These are phyloP conservation scores for Penicillium alfredii DNA, from an alignment of 495 filamentous ascomycete genomes.

Conservation along the genomic window DNA sequence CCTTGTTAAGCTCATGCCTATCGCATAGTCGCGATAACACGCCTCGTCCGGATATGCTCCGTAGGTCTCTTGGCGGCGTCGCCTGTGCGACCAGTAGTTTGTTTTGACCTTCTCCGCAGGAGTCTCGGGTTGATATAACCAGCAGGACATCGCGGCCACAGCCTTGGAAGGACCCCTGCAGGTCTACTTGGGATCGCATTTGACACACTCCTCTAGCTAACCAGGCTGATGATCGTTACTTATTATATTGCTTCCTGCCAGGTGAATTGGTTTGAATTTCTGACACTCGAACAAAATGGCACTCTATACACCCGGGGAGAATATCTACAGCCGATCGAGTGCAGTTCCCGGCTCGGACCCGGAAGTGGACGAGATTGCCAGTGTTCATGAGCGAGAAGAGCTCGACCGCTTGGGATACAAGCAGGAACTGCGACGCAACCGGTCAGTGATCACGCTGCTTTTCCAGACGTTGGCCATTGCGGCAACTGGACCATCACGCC, in stretches of 20 bases:
- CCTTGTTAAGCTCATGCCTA: no score
- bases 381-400: constrained; percentile 13
- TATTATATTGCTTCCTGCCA: no score
- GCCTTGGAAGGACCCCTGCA: no score
- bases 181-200: no score
- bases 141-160: no score
- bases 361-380: no score
- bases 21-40: no score
- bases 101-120: not conserved
- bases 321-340: no score
- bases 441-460: constrained; percentile 31
- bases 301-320: not conserved
- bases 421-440: constrained; percentile 34
- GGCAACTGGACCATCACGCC: constrained; percentile 61
- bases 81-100: not conserved
- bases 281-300: not conserved
- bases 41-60: not conserved
- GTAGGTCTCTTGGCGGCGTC: not conserved
- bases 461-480: constrained; percentile 36
- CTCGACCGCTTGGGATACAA: constrained; percentile 36
- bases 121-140: no score
- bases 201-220: constrained; percentile 1
- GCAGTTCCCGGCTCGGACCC: no score
- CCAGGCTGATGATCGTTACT: no score
- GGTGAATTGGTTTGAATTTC: no score